Evolutionary conservation across 1,139 yeast genomes (phyloP).

Genomic region (Geotrichum bryndzae): DNA sequence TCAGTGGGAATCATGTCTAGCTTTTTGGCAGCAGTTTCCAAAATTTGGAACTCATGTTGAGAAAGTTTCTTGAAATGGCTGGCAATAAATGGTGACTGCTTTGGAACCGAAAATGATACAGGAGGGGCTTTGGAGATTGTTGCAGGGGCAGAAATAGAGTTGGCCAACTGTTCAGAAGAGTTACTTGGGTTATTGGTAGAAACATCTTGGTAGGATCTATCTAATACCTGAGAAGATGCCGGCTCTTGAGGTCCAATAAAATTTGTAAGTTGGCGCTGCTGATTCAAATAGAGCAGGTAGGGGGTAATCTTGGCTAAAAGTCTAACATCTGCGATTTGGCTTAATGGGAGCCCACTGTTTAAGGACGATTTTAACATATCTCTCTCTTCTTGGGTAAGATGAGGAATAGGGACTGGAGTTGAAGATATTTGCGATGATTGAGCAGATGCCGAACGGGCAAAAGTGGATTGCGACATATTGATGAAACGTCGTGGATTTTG

Average conservation of each 20-base stretch:
- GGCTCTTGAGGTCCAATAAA: neutral
- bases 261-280: neutral
- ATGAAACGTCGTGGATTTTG: neutral
- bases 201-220: neutral
- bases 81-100: neutral
- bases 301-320: neutral
- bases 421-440: neutral
- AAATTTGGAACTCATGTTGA: neutral
- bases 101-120: neutral
- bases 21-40: neutral
- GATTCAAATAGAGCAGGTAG: neutral
- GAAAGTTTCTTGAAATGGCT: neutral
- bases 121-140: neutral
- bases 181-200: neutral
- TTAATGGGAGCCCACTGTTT: neutral
- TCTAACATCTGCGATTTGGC: neutral
- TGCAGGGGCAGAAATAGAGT: neutral
- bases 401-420: neutral
- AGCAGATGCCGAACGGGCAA: neutral
- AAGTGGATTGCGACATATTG: neutral
- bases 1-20: neutral
- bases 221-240: neutral
- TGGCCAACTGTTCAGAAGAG: neutral
- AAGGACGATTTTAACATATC: neutral
- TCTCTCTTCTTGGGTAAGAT: neutral